Evolutionary conservation across 495 filamentous ascomycete species (phyloP), one percentile per base, ranked within the genome.

Genomic region (Hypomontagnella monticulosa): DNA sequence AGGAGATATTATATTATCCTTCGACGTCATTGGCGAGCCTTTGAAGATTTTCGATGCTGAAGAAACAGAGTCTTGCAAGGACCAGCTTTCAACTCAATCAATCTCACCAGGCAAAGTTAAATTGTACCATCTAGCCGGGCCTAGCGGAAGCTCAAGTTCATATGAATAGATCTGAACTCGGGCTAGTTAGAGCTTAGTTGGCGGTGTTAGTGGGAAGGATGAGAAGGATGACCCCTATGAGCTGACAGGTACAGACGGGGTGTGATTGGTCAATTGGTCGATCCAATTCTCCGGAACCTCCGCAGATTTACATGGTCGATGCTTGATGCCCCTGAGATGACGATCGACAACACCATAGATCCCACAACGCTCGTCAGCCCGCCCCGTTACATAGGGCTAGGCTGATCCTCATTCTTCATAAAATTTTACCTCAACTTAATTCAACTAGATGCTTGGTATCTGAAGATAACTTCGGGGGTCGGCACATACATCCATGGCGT

Each of bases 201-300:
- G 18, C 37, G 18, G 30, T 32, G 33, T 42, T 57, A 63, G 18
- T 33, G 46, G 36, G 7, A 57, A 38, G 44, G 37, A 27, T 27
- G 23, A 27, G 23, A 6, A 27, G 6, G 34, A 46, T 42, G 46
- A n/a, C 38, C 27, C 40, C 16, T 38, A 38, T 38, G 11, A 9
- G 54, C 43, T 41, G 42, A 60, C 66, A 69, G 66, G 66, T 56
- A 69, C 66, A 23, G 9, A 50, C 7, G 43, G 4, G 14, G 0
- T 37, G n/a, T 40, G 4, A 69, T 69, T 69, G 66, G 66, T 15
- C 44, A 19, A 46, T 42, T 16, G 4, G 1, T 27, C 55, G 56
- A 63, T 44, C 66, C 50, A 63, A 63, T 52, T 47, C 60, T 51
- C 48, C 65, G 65, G 65, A 27, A 57, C 59, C 59, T 68, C 59